These are phyloP conservation scores for Globisporangium parvum DNA, from an alignment of 352 stramenopile genomes.

Conservation along the genomic window DNA sequence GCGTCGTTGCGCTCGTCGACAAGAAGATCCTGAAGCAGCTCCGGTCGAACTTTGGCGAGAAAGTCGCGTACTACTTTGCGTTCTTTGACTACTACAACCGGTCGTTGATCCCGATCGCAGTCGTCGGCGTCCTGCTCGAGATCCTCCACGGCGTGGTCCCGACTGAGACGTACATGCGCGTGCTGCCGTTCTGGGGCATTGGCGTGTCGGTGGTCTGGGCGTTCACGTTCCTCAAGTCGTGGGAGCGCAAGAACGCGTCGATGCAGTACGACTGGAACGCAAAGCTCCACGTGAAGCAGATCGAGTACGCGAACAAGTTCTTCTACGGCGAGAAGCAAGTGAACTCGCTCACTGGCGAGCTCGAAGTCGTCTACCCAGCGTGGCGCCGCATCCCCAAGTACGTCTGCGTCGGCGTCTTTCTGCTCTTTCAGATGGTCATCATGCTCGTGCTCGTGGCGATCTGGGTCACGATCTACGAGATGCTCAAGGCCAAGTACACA, in stretches of 20 bases:
- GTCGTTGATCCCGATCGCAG: constrained; percentile 65
- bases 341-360: constrained; percentile 69
- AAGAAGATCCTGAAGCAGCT: constrained; percentile 61
- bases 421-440: constrained; percentile 77
- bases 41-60: constrained; percentile 80
- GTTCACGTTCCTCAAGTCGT: constrained; percentile 80
- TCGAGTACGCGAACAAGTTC: constrained; percentile 79
- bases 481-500: constrained; percentile 79
- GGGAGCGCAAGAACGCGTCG: constrained; percentile 68
- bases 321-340: constrained; percentile 63
- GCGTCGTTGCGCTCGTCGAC: constrained; percentile 41
- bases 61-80: constrained; percentile 85
- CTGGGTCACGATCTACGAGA: constrained; percentile 87
- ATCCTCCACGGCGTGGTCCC: constrained; percentile 43
- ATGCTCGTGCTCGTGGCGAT: constrained; percentile 83
- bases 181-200: constrained; percentile 79
- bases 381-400: constrained; percentile 75
- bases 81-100: constrained; percentile 84
- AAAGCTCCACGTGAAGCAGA: constrained; percentile 77
- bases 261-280: constrained; percentile 82
- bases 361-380: constrained; percentile 57
- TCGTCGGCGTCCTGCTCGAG: constrained; percentile 53
- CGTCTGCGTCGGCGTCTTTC: constrained; percentile 71
- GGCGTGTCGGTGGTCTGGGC: constrained; percentile 76
- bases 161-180: constrained; percentile 68